Conservation (phyloP, 306 rosid species). For the Lathyrus aphaca region DNA sequence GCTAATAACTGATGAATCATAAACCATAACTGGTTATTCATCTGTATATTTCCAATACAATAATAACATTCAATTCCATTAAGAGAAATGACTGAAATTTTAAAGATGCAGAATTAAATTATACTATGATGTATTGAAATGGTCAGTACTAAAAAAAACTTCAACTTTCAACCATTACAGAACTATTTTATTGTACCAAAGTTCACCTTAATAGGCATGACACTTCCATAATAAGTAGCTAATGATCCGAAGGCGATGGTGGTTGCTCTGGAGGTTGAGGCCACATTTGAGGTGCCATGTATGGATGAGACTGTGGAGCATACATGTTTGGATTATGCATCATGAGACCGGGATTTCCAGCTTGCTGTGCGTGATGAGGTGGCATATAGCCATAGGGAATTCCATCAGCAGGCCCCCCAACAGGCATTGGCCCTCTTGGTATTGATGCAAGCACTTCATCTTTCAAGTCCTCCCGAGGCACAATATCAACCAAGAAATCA, state of each 20-base stretch:
- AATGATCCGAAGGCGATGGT: conserved; percentile 38
- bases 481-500: conserved; percentile 73
- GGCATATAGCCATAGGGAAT: conserved; percentile 47
- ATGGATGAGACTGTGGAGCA: conserved; percentile 39
- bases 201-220: conserved; percentile 17
- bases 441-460: conserved; percentile 73
- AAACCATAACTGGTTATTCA: conserved; percentile 25
- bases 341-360: conserved; percentile 35
- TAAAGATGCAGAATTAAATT: conserved; percentile 18
- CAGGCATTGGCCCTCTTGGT: conserved; percentile 60
- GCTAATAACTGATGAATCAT: conserved; percentile 12
- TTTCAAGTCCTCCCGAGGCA: conserved; percentile 70
- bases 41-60: conserved; percentile 13
- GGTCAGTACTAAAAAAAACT: conserved; percentile 12
- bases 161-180: not conserved
- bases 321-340: conserved; percentile 36
- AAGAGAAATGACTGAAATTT: conserved; percentile 20
- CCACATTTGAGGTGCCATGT: conserved; percentile 45
- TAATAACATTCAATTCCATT: conserved; percentile 6
- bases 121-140: conserved; percentile 25
- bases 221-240: conserved; percentile 25
- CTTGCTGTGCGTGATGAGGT: conserved; percentile 43
- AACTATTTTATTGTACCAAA: conserved; percentile 8
- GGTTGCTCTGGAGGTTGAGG: conserved; percentile 37
- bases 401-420: conserved; percentile 35